phyloP scores from a whole-genome alignment of 306 rosid genomes.

The Cucumis hystrix region DNA sequence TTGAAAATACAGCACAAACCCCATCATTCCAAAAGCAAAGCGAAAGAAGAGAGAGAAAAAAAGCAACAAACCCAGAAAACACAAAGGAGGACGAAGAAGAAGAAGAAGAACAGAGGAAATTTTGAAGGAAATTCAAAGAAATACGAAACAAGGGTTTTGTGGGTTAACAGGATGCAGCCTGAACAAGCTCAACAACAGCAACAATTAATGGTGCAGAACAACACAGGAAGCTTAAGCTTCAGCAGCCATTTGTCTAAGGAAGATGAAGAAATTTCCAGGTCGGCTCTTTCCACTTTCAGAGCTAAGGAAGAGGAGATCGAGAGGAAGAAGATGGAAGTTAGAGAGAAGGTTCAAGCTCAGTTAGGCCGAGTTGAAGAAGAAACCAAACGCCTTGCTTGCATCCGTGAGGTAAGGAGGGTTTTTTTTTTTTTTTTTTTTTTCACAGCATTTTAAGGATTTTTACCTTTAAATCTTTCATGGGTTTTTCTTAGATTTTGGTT shows the following conservation, averaged over 20 bases:
- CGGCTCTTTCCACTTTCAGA: constrained; percentile 80
- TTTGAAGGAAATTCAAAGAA: constrained; percentile 12
- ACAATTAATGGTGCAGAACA: constrained; percentile 59
- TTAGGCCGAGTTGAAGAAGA: constrained; percentile 92
- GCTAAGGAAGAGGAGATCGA: constrained; percentile 98
- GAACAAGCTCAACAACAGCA: constrained; percentile 37
- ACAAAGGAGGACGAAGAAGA: not conserved
- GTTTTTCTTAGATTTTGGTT: not conserved
- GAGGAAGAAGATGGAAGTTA: constrained; percentile 84
- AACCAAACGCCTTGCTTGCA: constrained; percentile 78
- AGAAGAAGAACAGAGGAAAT: constrained; percentile 16
- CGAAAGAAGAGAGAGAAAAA: constrained; percentile 1
- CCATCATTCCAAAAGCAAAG: constrained; percentile 45
- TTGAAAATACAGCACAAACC: constrained; percentile 33
- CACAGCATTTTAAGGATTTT: not conserved
- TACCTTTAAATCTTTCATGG: not conserved
- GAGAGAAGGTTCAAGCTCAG: constrained; percentile 83
- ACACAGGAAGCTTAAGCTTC: constrained; percentile 79
- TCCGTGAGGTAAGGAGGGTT: constrained; percentile 64
- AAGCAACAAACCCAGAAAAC: not conserved
- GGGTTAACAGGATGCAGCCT: constrained; percentile 14
- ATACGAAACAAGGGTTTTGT: constrained; percentile 7
- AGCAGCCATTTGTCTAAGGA: constrained; percentile 82
- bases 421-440: not conserved
- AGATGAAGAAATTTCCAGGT: constrained; percentile 92